These are phyloP conservation scores for Trichopus zeylanicus DNA, from an alignment of 116 monocot species.

Conservation along the genomic window DNA sequence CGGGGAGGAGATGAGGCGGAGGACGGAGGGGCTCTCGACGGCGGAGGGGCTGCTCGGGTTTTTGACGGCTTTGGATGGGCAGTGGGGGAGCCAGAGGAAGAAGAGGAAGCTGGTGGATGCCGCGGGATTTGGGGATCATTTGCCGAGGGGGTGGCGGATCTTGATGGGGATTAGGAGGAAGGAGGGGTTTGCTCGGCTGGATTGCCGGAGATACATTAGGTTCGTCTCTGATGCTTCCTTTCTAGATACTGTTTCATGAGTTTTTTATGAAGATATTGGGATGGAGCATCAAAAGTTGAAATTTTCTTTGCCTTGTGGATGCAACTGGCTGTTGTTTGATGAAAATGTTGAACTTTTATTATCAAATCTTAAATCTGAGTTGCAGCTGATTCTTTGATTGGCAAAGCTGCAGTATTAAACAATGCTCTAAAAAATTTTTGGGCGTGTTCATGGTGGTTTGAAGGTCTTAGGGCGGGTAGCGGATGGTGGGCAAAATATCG, in stretches of 20 bases:
- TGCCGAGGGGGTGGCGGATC: conserved; percentile 88
- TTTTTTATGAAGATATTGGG: not conserved
- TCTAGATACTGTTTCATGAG: not conserved
- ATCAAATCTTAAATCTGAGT: too few relatives aligned
- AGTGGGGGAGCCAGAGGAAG: conserved; percentile 90
- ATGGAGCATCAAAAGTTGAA: not conserved
- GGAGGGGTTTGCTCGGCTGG: conserved; percentile 54
- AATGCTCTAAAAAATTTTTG: too few relatives aligned
- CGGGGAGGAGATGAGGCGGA: conserved; percentile 50
- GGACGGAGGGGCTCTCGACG: conserved; percentile 56
- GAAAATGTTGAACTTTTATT: too few relatives aligned
- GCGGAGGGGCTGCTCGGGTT: conserved; percentile 64
- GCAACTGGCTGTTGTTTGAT: not conserved
- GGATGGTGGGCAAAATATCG: too few relatives aligned
- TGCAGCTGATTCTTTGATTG: too few relatives aligned
- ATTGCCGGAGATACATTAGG: conserved; percentile 91
- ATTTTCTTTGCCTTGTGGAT: not conserved
- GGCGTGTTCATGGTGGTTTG: too few relatives aligned
- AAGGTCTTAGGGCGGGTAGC: too few relatives aligned
- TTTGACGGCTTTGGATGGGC: conserved; percentile 60
- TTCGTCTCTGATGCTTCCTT: conserved; percentile 11
- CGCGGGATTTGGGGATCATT: conserved; percentile 40
- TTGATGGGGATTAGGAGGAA: conserved; percentile 70
- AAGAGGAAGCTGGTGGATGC: conserved; percentile 87
- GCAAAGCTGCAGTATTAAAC: too few relatives aligned